Conservation (phyloP, 192 early-diverging fungal species). For the Entomortierella beljakovae region DNA sequence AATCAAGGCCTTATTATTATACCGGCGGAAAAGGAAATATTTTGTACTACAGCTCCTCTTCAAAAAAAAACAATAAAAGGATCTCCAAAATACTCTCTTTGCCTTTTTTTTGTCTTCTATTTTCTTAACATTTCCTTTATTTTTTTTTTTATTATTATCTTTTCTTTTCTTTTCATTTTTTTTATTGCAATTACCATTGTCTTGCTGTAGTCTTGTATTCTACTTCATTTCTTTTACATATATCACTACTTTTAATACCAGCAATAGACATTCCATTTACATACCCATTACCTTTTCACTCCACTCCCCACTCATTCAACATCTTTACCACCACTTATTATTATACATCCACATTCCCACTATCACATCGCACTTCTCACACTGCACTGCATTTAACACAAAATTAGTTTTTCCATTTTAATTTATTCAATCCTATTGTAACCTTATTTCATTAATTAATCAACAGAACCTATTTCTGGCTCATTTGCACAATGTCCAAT, state of each 20-base stretch:
- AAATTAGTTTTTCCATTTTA: too few relatives aligned
- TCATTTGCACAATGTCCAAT: constrained; percentile 20
- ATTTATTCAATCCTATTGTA: neutral
- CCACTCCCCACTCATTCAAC: constrained; percentile 2
- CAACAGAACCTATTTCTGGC: neutral
- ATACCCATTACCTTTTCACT: neutral
- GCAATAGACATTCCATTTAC: neutral
- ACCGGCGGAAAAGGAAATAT: too few relatives aligned
- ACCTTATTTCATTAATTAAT: too few relatives aligned
- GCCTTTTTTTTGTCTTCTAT: constrained; percentile 7
- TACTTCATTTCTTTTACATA: neutral
- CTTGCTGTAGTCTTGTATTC: too few relatives aligned
- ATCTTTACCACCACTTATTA: neutral
- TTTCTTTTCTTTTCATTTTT: constrained; percentile 2
- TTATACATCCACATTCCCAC: neutral
- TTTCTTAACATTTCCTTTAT: neutral
- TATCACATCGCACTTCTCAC: neutral
- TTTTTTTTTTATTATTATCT: constrained; percentile 15
- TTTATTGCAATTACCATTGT: too few relatives aligned
- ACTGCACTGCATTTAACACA: constrained; percentile 14
- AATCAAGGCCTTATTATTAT: too few relatives aligned
- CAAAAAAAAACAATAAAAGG: constrained; percentile 16
- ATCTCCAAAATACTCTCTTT: neutral
- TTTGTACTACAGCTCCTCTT: neutral
- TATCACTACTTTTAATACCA: neutral